Evolutionary conservation across 768 basidiomycete genomes (phyloP), one percentile per base, ranked within the genome.

Genomic region (Chlorophyllum brunneum): DNA sequence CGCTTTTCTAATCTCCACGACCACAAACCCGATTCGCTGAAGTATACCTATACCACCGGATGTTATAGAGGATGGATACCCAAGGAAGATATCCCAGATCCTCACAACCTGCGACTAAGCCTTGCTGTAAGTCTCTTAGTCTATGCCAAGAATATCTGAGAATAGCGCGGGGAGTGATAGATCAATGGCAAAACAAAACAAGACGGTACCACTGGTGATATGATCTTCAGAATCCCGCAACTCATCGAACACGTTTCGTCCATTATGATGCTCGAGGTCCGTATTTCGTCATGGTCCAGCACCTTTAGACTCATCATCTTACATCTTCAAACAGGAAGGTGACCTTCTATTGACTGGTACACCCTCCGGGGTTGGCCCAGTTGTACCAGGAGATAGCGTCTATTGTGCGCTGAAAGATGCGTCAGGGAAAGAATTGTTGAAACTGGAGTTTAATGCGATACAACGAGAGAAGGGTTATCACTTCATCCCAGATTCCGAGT

Each of bases 191-290:
- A 74, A 16, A 70, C 80, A 49, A 94, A 89, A 64, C 97, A 99
- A 67, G 76, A 89, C 51, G 95, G 93, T 2, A 83, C 77, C 22
- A 94, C 95, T 4, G 67, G 72, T 11, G 87, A 95, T 65, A 97
- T 98, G 94, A 88, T 97, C 38, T 95, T 95, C 75, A 78, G 77
- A 26, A 93, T 98, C 31, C 92, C 94, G 1, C 76, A 81, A 18
- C 76, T 98, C 44, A 87, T 98, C 57, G 82, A 88, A 57, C 94
- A 95, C 63, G 78, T 95, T 50, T 95, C 94, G 2, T 89, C 92
- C 3, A 95, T 99, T 68, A 97, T 98, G 94, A 86, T 87, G 0
- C 78, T 99, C n/a, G 93, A 97, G 78, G 94, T 88, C 13, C 41
- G 73, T 61, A 46, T 1, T n/a, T n/a, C n/a, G n/a, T n/a, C n/a